phyloP scores from a whole-genome alignment of 2,329 filamentous ascomycete species.

The Xylariaceae sp. region DNA sequence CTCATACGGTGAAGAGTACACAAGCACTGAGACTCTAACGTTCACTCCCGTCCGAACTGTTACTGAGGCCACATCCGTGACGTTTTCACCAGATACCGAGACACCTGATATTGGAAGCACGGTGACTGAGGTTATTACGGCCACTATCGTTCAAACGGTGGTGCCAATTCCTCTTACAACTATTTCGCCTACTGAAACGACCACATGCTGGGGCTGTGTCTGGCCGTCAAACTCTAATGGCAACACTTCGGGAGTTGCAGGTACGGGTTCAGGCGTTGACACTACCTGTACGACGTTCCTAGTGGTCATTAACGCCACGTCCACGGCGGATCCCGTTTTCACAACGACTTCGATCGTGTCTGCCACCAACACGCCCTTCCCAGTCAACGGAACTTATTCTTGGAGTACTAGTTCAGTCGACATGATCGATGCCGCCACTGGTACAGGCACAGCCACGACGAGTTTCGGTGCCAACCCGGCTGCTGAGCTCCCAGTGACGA shows the following conservation, averaged over 20 bases:
- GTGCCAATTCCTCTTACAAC: slow-evolving; percentile 2
- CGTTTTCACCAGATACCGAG: background rate
- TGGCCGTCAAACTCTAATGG: too few species aligned
- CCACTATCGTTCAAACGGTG: slow-evolving; percentile 18
- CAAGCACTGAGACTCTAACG: slow-evolving; percentile 24
- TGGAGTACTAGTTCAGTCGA: slow-evolving; percentile 13
- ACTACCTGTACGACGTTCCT: slow-evolving; percentile 14
- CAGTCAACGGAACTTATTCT: slow-evolving; percentile 2
- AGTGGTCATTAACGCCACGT: background rate
- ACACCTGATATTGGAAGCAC: background rate
- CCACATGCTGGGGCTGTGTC: too few species aligned
- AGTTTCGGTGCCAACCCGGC: background rate
- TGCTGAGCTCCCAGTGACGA: background rate
- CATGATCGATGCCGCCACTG: slow-evolving; percentile 1
- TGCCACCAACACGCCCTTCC: slow-evolving; percentile 1
- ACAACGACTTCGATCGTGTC: background rate
- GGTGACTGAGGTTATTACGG: slow-evolving; percentile 6
- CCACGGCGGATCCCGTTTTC: background rate
- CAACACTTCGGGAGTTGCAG: background rate
- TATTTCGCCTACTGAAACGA: too few species aligned
- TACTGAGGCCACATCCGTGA: slow-evolving; percentile 15
- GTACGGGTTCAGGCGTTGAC: background rate
- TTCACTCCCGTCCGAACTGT: slow-evolving; percentile 21
- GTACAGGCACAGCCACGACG: background rate
- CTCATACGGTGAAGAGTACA: slow-evolving; percentile 10